Conservation (phyloP, 331 rosid species). For the Spiraea crenata region DNA sequence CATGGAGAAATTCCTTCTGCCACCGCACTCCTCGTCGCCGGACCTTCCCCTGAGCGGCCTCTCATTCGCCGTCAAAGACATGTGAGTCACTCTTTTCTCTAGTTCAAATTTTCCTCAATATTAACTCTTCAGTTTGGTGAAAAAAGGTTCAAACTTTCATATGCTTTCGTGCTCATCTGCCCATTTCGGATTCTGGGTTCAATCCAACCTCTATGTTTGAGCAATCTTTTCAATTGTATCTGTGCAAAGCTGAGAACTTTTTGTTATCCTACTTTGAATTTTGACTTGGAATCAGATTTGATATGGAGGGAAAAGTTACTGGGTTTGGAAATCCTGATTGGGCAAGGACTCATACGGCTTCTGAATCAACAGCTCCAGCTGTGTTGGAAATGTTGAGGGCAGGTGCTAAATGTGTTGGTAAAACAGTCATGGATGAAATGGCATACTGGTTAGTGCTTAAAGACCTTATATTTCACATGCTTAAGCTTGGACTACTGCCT, state of each 20-base stretch:
- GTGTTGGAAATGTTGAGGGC: conserved; percentile 49
- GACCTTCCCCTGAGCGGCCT: conserved; percentile 65
- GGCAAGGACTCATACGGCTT: conserved; percentile 80
- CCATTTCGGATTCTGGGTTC: not conserved
- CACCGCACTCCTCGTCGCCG: conserved; percentile 41
- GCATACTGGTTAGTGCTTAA: conserved; percentile 61
- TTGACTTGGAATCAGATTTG: conserved; percentile 53
- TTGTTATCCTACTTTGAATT: not conserved
- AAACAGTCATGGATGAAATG: conserved; percentile 95
- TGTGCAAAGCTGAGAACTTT: not conserved
- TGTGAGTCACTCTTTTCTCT: conserved; percentile 39
- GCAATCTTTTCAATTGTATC: not conserved
- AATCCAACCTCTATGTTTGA: not conserved
- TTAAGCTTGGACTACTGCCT: not conserved
- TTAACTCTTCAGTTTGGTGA: conserved; percentile 9
- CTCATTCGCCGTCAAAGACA: conserved; percentile 86
- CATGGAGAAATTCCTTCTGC: conserved; percentile 58
- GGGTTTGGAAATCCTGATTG: conserved; percentile 96
- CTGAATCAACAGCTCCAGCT: conserved; percentile 71
- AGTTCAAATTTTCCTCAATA: not conserved
- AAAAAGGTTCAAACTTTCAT: not conserved
- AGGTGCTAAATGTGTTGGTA: conserved; percentile 85
- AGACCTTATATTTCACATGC: not conserved
- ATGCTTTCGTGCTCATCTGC: not conserved
- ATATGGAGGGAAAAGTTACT: conserved; percentile 67